Evolutionary conservation across 2,329 filamentous ascomycete genomes (phyloP).

Genomic region (Hypocrella siamensis): DNA sequence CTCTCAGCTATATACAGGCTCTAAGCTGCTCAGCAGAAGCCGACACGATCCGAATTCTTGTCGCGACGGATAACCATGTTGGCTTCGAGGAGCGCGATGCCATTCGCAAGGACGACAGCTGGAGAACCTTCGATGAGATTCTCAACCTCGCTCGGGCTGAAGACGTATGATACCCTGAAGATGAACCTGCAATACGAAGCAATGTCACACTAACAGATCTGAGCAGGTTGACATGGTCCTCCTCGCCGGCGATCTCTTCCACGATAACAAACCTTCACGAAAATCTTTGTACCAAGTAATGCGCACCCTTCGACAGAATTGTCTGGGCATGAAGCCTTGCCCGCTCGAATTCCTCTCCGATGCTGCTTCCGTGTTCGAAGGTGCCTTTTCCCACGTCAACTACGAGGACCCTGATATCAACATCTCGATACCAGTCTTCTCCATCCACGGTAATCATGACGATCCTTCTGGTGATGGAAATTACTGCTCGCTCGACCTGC

Average conservation of each 20-base stretch:
- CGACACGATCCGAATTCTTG: conserved; percentile 86
- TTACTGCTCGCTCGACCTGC: conserved; percentile 74
- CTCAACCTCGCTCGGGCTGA: conserved; percentile 73
- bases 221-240: conserved; percentile 96
- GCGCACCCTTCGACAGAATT: conserved; percentile 84
- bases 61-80: conserved; percentile 96
- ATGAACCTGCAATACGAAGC: no score
- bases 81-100: conserved; percentile 89
- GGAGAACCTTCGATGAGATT: conserved; percentile 90
- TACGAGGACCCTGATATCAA: conserved; percentile 98
- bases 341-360: conserved; percentile 91
- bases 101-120: conserved; percentile 92
- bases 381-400: conserved; percentile 85
- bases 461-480: conserved; percentile 95
- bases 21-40: conserved; percentile 23
- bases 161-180: conserved; percentile 39
- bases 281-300: conserved; percentile 97
- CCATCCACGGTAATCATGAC: conserved; percentile 96
- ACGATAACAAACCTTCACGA: conserved; percentile 93
- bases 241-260: conserved; percentile 86
- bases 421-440: conserved; percentile 91
- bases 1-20: neutral
- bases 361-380: conserved; percentile 77
- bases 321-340: conserved; percentile 87
- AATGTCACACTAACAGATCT: no score